Evolutionary conservation across 805 yeast genomes (phyloP).

Genomic region (Candida koratica): DNA sequence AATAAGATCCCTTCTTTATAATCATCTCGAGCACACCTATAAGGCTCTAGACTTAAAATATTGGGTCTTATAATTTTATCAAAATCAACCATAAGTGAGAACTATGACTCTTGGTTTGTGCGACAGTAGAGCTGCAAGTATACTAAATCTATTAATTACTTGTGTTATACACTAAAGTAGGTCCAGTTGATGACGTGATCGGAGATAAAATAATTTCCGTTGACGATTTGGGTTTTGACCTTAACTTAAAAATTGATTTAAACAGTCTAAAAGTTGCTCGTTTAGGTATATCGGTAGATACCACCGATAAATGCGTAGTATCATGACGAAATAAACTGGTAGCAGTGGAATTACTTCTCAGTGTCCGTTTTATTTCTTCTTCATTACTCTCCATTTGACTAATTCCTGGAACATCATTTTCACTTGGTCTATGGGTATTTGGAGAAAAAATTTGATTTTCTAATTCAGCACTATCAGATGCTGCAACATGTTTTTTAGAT

Average conservation of each 20-base stretch:
- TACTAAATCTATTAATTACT: no score
- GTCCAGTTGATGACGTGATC: neutral
- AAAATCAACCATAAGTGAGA: constrained; percentile 13
- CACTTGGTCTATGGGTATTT: constrained; percentile 21
- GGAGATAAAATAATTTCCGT: neutral
- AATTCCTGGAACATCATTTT: constrained; percentile 22
- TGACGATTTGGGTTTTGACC: neutral
- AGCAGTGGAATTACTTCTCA: constrained; percentile 7
- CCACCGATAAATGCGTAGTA: neutral
- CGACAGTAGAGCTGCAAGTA: neutral
- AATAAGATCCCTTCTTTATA: constrained; percentile 81
- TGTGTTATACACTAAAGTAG: neutral
- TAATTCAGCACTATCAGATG: constrained; percentile 16
- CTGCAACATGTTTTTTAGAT: neutral
- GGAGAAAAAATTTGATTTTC: constrained; percentile 27
- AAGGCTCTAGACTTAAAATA: constrained; percentile 77
- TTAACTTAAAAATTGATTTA: neutral
- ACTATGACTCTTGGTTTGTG: constrained; percentile 2
- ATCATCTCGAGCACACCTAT: constrained; percentile 95
- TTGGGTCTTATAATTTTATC: constrained; percentile 62
- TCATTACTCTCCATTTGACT: constrained; percentile 13
- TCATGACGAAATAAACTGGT: constrained; percentile 7
- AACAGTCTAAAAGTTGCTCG: no score
- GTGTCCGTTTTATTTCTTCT: neutral
- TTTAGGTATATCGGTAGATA: constrained; percentile 1